These are phyloP conservation scores for Gracilaria domingensis DNA, from an alignment of 23 red algal species.

Conservation along the genomic window DNA sequence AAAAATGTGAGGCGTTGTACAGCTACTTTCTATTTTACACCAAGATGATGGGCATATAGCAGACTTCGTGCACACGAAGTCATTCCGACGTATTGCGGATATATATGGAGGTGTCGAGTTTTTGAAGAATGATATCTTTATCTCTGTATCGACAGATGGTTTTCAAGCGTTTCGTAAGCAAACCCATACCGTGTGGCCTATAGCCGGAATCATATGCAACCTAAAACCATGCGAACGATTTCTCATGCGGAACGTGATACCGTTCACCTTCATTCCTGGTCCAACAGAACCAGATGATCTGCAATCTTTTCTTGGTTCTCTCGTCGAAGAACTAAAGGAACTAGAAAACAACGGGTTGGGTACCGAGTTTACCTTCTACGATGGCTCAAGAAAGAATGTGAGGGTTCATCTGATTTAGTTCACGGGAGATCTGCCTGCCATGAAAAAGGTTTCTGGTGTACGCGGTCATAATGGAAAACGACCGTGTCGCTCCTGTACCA, in stretches of 20 bases:
- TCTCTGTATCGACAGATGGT: neutral
- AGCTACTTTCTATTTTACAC: neutral
- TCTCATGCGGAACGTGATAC: constrained; percentile 22
- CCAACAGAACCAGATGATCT: constrained; percentile 27
- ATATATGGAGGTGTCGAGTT: neutral
- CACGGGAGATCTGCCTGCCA: constrained; percentile 5
- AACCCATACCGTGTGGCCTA: neutral
- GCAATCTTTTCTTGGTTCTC: constrained; percentile 38
- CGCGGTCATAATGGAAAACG: too few species aligned
- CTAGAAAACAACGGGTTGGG: neutral
- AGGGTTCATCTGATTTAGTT: constrained; percentile 28
- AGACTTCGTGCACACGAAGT: constrained; percentile 18
- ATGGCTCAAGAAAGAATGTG: neutral
- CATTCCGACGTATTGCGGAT: neutral
- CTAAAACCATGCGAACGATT: constrained; percentile 11
- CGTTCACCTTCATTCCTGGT: constrained; percentile 5
- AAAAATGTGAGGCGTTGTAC: neutral
- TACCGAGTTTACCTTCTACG: neutral
- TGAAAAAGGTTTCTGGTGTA: too few species aligned
- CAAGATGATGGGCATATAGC: too few species aligned
- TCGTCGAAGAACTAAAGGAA: constrained; percentile 3
- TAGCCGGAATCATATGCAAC: neutral
- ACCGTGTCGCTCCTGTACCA: too few species aligned
- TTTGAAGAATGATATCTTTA: constrained; percentile 12
- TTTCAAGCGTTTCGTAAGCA: constrained; percentile 1